Base-by-base conservation (phyloP, 176 grass and related monocot species). In the Echinochloa phyllopogon region DNA sequence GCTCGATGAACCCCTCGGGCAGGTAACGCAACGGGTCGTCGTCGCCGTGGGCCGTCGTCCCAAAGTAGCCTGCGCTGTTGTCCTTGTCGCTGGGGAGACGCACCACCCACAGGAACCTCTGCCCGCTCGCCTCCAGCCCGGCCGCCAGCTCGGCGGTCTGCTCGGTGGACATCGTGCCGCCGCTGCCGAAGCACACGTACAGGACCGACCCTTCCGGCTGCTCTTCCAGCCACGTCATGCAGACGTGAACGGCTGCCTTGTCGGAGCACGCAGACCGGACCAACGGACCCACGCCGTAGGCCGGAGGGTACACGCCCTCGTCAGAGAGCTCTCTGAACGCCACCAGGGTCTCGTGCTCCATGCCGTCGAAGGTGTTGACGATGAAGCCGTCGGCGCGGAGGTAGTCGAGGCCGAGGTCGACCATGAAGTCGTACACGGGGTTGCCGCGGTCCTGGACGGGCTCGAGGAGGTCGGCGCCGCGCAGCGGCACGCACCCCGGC, bases 131-230 rank as follows among this genome's bases (percentile, higher is more conserved):
- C 78, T 98, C 92, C n/a, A 98, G 44, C 38, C 95, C 92, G 14
- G 84, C 47, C 0, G 92, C 90, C 0, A 95, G 25, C 90, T 93
- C 90, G 10, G n/a, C 33, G 0, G n/a, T 81, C 64, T 98, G 95
- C 24, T 57, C 40, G 20, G 2, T 33, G 0, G 92, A 86, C 24
- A 95, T 79, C 24, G 91, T 74, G 17, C 95, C 91, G 1, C 87
- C 91, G 66, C 91, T 98, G 48, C 95, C 95, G 4, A 94, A 84
- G 13, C 70, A 92, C n/a, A 95, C 84, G 69, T 89, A 95, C 29
- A 95, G 12, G 25, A 93, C 92, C 3, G 95, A 98, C 3, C 20
- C n/a, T 5, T 39, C 57, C 14, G 92, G 89, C 70, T 98, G 95
- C 45, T 69, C 57, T 76, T 93, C 95, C 18, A 98, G 83, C 95